Base-by-base conservation (phyloP, 495 filamentous ascomycete genomes). In the Lasiosphaeriaceae sp. region DNA sequence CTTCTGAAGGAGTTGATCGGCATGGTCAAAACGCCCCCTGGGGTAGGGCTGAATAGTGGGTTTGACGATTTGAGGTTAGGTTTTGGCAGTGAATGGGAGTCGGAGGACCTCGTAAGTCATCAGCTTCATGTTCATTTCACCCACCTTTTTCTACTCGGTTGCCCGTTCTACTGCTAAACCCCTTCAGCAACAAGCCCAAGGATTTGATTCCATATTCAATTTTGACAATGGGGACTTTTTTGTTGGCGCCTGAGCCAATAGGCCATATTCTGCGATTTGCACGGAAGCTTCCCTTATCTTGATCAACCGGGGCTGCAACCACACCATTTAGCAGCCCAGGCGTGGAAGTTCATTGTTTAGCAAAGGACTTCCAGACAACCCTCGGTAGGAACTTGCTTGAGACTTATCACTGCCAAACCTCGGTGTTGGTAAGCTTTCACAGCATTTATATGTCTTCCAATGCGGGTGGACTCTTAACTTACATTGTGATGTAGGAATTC, bases 201-300 rank as follows among this genome's bases (percentile, higher is more conserved):
- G 67, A 8, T 66, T 66, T 22, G 45, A 55, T 50, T 67, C 65
- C 53, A 66, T 67, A 52, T 67, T 67, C 22, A 64, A 68, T 51
- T 54, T 63, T 16, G 55, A 63, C 22, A 58, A 62, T 26, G 56
- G 64, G 2, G 65, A 64, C 37, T 64, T 61, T 14, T 67, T 70
- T 39, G 47, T 67, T 14, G 47, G 62, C 47, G n/a, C 14, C n/a
- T 31, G 47, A 29, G 47, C 19, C 19, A 2, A 20, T 23, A 1
- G 47, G 3, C 6, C 7, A n/a, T 49, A 43, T 16, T 37, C 39
- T 7, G 39, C 16, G 5, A 6, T 31, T 31, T 31, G 26, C 3
- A 4, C 4, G 9, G 9, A 31, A 31, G 9, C 26, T 3, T 31
- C 26, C 26, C 26, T 31, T 9, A 31, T 31, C 26, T 31, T 31